phyloP scores from a whole-genome alignment of 306 rosid genomes.

The Acacia confusa region DNA sequence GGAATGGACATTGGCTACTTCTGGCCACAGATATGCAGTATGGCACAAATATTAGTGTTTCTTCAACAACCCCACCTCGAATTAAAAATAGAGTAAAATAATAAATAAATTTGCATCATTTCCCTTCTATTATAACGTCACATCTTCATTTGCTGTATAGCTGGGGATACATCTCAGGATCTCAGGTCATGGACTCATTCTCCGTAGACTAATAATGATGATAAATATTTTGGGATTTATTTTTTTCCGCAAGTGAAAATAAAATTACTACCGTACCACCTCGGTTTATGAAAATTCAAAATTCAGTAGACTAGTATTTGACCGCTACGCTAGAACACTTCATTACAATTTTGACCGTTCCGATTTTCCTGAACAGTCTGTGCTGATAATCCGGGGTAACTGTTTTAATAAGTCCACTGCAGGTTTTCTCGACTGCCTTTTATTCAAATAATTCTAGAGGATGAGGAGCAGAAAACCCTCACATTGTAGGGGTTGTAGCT shows the following conservation, averaged over 20 bases:
- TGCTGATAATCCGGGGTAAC: background rate
- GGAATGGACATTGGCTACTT: conserved; percentile 79
- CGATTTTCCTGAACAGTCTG: background rate
- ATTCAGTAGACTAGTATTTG: background rate
- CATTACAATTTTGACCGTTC: background rate
- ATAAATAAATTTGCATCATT: background rate
- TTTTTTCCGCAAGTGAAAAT: background rate
- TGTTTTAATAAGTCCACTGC: background rate
- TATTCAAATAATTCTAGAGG: background rate
- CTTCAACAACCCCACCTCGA: background rate
- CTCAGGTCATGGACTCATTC: background rate
- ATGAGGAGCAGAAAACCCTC: background rate
- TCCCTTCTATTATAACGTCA: background rate
- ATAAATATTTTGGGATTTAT: too few species aligned
- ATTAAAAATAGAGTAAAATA: too few species aligned
- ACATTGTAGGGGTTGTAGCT: background rate
- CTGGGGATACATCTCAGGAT: background rate
- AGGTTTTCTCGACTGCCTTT: background rate
- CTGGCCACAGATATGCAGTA: conserved; percentile 79
- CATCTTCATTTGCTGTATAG: background rate
- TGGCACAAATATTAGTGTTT: conserved; percentile 60
- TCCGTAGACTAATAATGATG: background rate
- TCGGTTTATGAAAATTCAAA: background rate
- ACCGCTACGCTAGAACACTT: background rate
- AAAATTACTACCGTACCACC: background rate